Conservation (phyloP, 257 asterid genomes). For the Solanum neorickii region DNA sequence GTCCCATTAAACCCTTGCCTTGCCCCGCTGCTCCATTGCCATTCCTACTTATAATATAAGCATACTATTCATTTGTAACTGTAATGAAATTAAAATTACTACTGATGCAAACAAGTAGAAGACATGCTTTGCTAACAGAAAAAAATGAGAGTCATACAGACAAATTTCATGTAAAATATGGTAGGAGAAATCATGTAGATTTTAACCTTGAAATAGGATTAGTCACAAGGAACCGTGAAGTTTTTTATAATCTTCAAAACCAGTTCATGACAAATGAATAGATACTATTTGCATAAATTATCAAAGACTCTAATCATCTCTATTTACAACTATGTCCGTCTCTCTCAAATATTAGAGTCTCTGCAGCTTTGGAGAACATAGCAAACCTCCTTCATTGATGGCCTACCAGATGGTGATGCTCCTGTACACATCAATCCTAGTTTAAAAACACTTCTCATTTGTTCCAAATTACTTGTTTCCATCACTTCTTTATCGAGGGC, state of each 20-base stretch:
- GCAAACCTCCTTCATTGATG: slow-evolving; percentile 64
- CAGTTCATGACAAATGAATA: no score
- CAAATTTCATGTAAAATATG: no score
- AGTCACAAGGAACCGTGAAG: neutral
- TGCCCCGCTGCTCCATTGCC: no score
- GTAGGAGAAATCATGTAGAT: neutral
- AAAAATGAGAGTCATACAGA: neutral
- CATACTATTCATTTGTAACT: neutral
- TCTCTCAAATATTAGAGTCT: neutral
- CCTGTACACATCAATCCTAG: slow-evolving; percentile 68
- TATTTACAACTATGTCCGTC: neutral
- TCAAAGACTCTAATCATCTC: neutral
- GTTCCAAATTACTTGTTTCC: slow-evolving; percentile 34
- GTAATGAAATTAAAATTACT: no score
- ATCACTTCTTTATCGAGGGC: slow-evolving; percentile 33
- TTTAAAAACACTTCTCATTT: slow-evolving; percentile 37
- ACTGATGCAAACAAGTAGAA: neutral
- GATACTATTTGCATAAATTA: no score
- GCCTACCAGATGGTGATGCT: slow-evolving; percentile 48
- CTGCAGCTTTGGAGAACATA: slow-evolving; percentile 36
- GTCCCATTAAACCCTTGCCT: no score
- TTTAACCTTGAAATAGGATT: neutral
- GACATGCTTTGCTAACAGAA: neutral
- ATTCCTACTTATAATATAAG: no score
- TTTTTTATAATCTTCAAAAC: neutral